Conservation (phyloP, 1,139 yeast genomes). For the Candida freyschussii region DNA sequence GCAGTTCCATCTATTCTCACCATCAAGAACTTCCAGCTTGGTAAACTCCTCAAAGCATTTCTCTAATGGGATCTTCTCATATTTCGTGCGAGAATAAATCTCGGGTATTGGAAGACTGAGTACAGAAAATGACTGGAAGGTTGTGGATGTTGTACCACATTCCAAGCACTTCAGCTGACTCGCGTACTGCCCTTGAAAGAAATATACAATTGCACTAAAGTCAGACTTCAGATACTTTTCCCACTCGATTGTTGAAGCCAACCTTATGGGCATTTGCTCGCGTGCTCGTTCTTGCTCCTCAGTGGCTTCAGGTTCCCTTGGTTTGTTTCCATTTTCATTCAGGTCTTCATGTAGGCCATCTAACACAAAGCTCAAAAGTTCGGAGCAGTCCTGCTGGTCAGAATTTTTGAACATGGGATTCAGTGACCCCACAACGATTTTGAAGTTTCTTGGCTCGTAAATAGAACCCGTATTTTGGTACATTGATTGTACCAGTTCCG, state of each 20-base stretch:
- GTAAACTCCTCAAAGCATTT: slow-evolving; percentile 73
- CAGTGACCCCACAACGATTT: slow-evolving; percentile 59
- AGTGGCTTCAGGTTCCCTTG: slow-evolving; percentile 54
- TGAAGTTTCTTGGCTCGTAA: slow-evolving; percentile 55
- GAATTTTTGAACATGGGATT: slow-evolving; percentile 68
- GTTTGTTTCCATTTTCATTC: slow-evolving; percentile 58
- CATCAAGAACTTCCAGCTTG: slow-evolving; percentile 63
- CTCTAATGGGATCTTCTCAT: slow-evolving; percentile 29
- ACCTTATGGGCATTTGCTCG: slow-evolving; percentile 70
- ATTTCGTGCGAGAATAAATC: slow-evolving; percentile 20
- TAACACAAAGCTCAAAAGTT: slow-evolving; percentile 75
- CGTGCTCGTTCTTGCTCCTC: slow-evolving; percentile 71
- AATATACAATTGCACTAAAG: slow-evolving; percentile 78
- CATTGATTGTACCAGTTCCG: slow-evolving; percentile 59
- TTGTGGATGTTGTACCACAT: slow-evolving; percentile 79
- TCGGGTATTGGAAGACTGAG: slow-evolving; percentile 70
- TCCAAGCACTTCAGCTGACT: slow-evolving; percentile 72
- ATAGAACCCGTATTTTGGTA: slow-evolving; percentile 43
- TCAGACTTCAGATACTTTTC: slow-evolving; percentile 82
- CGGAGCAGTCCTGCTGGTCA: slow-evolving; percentile 94
- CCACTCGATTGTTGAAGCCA: slow-evolving; percentile 94
- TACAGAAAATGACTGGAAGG: slow-evolving; percentile 77
- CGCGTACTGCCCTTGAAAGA: slow-evolving; percentile 86
- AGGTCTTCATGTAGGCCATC: slow-evolving; percentile 90
- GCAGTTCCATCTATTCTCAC: slow-evolving; percentile 86